Conservation (phyloP, 1,284 basidiomycete genomes). For the Apiotrichum sp. region DNA sequence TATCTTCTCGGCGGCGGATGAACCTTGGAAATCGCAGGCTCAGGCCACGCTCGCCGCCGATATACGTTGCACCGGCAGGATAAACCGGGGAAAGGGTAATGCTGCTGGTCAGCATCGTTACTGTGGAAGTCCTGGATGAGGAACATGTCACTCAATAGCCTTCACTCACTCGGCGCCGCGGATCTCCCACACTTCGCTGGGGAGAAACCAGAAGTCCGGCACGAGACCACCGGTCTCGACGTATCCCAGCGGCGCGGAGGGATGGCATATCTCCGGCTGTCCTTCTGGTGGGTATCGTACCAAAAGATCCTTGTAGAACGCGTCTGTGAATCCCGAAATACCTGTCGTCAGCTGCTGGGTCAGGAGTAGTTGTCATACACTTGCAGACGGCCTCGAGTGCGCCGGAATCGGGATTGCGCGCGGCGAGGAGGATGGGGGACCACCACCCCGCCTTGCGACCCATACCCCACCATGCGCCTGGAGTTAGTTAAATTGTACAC, state of each 20-base stretch:
- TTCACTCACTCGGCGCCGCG: constrained; percentile 70
- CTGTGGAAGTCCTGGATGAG: no score
- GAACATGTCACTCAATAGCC: no score
- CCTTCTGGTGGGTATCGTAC: constrained; percentile 59
- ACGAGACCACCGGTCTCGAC: constrained; percentile 67
- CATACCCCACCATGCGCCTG: constrained; percentile 81
- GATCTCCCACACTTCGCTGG: constrained; percentile 85
- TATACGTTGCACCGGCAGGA: constrained; percentile 65
- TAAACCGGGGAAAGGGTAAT: constrained; percentile 86
- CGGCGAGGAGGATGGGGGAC: constrained; percentile 79
- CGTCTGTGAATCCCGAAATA: constrained; percentile 72
- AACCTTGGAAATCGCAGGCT: constrained; percentile 56
- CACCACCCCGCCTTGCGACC: constrained; percentile 92
- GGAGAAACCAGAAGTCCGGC: constrained; percentile 79
- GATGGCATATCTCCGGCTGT: constrained; percentile 59
- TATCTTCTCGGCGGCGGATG: constrained; percentile 53
- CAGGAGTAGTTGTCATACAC: constrained; percentile 46
- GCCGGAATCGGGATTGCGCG: constrained; percentile 67
- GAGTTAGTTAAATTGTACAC: neutral
- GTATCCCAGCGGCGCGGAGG: constrained; percentile 54
- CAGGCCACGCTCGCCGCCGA: constrained; percentile 63
- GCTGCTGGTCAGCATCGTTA: constrained; percentile 44
- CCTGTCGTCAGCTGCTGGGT: constrained; percentile 12
- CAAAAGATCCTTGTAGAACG: constrained; percentile 70
- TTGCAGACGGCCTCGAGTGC: constrained; percentile 77